Evolutionary conservation across 164 flowering plant species (phyloP).

Genomic region (Litsea cubeba): DNA sequence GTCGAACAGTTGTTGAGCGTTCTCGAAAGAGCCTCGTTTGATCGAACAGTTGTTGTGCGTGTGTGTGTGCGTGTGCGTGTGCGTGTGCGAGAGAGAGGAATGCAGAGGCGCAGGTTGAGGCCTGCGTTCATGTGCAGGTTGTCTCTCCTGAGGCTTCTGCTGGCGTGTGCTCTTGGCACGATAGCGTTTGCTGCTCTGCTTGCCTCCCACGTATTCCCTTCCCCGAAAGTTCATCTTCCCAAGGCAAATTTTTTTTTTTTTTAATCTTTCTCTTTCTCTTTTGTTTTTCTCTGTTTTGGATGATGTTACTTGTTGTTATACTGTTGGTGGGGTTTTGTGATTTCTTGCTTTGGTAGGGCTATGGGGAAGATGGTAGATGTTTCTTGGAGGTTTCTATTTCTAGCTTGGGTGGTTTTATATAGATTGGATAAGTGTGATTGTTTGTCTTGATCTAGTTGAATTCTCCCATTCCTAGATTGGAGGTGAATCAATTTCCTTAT

Average conservation of each 20-base stretch:
- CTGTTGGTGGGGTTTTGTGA: neutral
- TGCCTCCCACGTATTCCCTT: constrained; percentile 42
- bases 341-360: neutral
- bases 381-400: neutral
- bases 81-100: constrained; percentile 14
- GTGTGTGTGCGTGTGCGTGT: neutral
- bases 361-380: neutral
- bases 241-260: constrained; percentile 22
- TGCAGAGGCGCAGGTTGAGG: constrained; percentile 47
- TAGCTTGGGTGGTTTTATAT: neutral
- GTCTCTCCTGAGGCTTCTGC: constrained; percentile 34
- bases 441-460: too few relatives aligned
- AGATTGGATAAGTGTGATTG: neutral
- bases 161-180: constrained; percentile 49
- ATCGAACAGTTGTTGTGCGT: neutral
- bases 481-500: too few relatives aligned
- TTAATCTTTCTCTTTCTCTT: neutral
- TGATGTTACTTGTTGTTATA: neutral
- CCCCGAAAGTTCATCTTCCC: constrained; percentile 45
- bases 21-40: too few relatives aligned
- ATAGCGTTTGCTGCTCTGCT: constrained; percentile 56
- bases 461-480: too few relatives aligned
- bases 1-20: too few relatives aligned
- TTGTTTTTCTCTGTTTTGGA: neutral
- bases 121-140: constrained; percentile 18